A percentile compares a stretch with the other conserved stretches of the same genome.
Conservation (phyloP, 768 basidiomycete genomes). For the Mycena rebaudengoi region DNA sequence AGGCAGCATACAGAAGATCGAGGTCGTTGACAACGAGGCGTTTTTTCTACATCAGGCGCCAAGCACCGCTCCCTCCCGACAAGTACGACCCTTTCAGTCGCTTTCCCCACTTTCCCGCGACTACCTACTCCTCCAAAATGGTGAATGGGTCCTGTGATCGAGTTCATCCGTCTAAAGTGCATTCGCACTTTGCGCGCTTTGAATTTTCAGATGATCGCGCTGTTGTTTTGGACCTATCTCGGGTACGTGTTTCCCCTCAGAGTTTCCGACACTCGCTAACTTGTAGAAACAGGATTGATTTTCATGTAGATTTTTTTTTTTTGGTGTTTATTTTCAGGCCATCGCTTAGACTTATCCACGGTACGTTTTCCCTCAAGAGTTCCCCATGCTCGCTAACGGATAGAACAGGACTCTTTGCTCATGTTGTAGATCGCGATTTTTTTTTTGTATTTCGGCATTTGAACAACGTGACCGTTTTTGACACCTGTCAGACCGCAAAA, state of each 20-base stretch:
- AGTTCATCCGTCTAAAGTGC: not conserved
- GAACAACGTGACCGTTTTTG: too few relatives aligned
- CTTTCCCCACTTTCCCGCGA: conserved; percentile 1
- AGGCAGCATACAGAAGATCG: not conserved
- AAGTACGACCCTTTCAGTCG: not conserved
- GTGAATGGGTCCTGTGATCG: not conserved
- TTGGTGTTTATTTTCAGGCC: too few relatives aligned
- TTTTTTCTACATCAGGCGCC: not conserved
- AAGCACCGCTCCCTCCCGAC: not conserved
- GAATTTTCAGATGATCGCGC: conserved; percentile 3
- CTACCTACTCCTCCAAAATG: conserved; percentile 1
- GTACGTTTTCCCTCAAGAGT: too few relatives aligned
- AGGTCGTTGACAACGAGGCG: not conserved
- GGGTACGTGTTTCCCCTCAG: not conserved
- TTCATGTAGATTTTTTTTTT: not conserved
- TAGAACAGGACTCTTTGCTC: too few relatives aligned
- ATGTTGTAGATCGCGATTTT: too few relatives aligned
- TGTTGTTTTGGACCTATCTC: not conserved
- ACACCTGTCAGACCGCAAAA: too few relatives aligned
- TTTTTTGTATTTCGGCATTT: too few relatives aligned
- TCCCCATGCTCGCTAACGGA: too few relatives aligned
- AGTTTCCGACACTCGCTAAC: too few relatives aligned
- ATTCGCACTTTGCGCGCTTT: not conserved
- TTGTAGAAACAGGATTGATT: not conserved
- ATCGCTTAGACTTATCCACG: too few relatives aligned